Base-by-base conservation (phyloP, 108 stramenopile genomes). In the Skeletonema potamos region DNA sequence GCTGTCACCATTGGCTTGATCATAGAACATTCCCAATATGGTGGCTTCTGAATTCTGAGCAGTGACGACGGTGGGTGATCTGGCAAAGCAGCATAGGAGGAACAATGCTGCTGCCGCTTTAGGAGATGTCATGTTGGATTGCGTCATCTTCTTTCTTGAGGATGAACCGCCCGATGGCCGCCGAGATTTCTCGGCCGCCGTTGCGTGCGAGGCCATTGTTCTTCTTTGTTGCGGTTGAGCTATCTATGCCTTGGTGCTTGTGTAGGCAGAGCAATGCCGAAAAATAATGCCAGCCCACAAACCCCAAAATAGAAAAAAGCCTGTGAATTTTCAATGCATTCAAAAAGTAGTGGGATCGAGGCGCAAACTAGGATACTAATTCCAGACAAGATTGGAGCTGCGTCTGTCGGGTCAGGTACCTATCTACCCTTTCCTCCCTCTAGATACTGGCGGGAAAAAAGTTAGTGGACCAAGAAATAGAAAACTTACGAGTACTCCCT, bases 1-100 rank as follows among this genome's bases (percentile, higher is more conserved):
- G 17, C 48, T 62, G 61, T 58, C 77, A 15, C 73, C 74, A 57
- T 83, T 72, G 51, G 48, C 22, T 51, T 51, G 8, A 24, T 51
- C 48, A 4, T 51, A 22, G 17, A 51, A 51, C 1, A 22, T 51
- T 24, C 22, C 22, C 9, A 51, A 22, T 4, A 51, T 51, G 4
- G 15, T 9, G 22, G 18, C 20, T 51, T 51, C 15, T 8, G 48
- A 51, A 22, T 51, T 51, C 22, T 51, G 48, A 9, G 20, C 48
- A 22, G n/a, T 22, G 22, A 51, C 48, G 8, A n/a, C 6, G 48
- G 22, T 24, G 48, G 48, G 13, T 6, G 9, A 10, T 41, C 9
- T 41, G 39, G 48, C 20, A 22, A 34, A 15, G 20, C 46, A 20
- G 46, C 20, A 22, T 3, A 48, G 46, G 20, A 48, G 20, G 46